Conservation (phyloP, 148 eudicot species). For the Linanthus parryae region DNA sequence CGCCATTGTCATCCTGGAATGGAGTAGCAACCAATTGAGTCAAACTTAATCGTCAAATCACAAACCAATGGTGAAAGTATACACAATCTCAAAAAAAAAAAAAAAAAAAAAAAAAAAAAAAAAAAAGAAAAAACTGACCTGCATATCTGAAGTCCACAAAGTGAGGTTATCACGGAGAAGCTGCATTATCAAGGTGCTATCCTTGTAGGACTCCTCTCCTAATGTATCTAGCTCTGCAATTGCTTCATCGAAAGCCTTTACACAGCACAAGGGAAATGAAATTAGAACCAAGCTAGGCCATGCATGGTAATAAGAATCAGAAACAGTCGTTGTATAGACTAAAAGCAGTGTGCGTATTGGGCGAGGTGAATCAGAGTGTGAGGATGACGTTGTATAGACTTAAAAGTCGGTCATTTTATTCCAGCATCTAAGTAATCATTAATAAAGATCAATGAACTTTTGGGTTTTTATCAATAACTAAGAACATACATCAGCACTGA, state of each 20-base stretch:
- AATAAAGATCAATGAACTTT: too few relatives aligned
- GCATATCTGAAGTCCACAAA: constrained; percentile 78
- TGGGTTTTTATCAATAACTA: too few relatives aligned
- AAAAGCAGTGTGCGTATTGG: too few relatives aligned
- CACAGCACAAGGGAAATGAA: too few relatives aligned
- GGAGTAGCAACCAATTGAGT: neutral
- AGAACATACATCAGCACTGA: too few relatives aligned
- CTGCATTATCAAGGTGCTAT: constrained; percentile 79
- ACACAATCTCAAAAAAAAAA: neutral
- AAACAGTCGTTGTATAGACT: too few relatives aligned
- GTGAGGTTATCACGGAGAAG: constrained; percentile 76
- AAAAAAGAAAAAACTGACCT: constrained; percentile 25
- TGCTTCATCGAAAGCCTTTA: constrained; percentile 75
- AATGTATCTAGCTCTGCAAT: constrained; percentile 71
- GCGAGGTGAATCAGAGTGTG: too few relatives aligned
- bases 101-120: neutral
- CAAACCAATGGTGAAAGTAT: neutral
- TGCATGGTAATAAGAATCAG: too few relatives aligned
- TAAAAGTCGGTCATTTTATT: too few relatives aligned
- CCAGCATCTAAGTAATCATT: too few relatives aligned
- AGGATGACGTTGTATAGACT: too few relatives aligned
- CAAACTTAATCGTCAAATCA: neutral
- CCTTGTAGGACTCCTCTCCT: constrained; percentile 79
- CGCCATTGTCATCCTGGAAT: constrained; percentile 50
- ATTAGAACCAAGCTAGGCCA: too few relatives aligned